Conservation (phyloP, 2,329 filamentous ascomycete species). For the Exophiala sp. region DNA sequence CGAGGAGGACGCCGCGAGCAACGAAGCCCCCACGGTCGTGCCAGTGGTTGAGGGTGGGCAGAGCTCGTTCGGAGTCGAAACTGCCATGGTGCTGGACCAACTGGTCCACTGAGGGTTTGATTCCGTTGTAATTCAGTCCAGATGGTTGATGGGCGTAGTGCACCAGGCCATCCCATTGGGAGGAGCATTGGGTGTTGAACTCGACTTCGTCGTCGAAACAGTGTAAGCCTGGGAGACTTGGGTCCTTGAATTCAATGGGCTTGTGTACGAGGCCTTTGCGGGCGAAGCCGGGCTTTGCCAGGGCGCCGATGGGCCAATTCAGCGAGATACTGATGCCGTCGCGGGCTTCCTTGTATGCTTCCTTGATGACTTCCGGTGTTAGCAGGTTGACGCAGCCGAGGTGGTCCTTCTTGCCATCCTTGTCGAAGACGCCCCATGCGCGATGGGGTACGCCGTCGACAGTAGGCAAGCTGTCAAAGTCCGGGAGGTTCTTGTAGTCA, state of each 20-base stretch:
- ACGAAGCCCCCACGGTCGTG: conserved; percentile 41
- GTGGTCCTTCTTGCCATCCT: conserved; percentile 51
- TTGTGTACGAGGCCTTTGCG: conserved; percentile 20
- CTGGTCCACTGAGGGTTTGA: conserved; percentile 31
- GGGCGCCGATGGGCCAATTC: conserved; percentile 45
- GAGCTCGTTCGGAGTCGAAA: conserved; percentile 16
- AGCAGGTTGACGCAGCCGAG: conserved; percentile 61
- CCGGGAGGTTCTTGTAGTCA: conserved; percentile 37
- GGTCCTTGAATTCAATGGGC: conserved; percentile 21
- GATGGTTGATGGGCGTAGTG: conserved; percentile 23
- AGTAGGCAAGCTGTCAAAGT: conserved; percentile 46
- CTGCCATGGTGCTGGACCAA: conserved; percentile 21
- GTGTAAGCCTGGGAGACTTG: conserved; percentile 5
- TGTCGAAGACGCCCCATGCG: conserved; percentile 57
- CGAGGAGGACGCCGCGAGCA: conserved; percentile 46
- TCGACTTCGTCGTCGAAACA: conserved; percentile 44
- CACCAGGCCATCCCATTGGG: conserved; percentile 49
- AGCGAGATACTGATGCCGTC: conserved; percentile 56
- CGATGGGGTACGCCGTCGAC: conserved; percentile 46
- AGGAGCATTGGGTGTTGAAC: conserved; percentile 48
- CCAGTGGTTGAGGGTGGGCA: conserved; percentile 33
- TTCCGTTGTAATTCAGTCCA: conserved; percentile 23
- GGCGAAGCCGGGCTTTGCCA: conserved; percentile 14
- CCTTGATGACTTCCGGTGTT: conserved; percentile 52
- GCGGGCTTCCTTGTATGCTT: conserved; percentile 54